Evolutionary conservation across 345 rosid genomes (phyloP).

Genomic region (Gossypium anomalum): DNA sequence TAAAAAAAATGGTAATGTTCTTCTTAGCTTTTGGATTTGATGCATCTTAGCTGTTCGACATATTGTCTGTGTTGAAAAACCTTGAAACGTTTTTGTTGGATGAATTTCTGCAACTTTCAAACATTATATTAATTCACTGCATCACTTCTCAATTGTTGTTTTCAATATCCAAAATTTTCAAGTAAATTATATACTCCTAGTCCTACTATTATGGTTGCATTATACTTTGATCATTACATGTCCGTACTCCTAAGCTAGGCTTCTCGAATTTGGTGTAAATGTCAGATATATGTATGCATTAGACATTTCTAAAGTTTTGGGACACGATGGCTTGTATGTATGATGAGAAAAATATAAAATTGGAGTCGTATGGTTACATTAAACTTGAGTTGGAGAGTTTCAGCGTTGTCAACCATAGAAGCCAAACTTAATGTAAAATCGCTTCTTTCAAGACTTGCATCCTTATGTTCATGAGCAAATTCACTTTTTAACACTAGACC

Average conservation of each 20-base stretch:
- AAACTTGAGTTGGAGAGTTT: neutral
- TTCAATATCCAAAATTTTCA: neutral
- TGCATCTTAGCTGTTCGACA: constrained; percentile 1
- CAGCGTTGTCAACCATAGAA: neutral
- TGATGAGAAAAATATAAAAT: neutral
- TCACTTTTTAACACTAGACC: too few species aligned
- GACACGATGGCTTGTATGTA: neutral
- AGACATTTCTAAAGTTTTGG: neutral
- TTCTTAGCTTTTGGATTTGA: neutral
- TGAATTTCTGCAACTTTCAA: neutral
- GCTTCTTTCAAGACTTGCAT: neutral
- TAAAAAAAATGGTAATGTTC: neutral
- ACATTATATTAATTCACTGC: neutral
- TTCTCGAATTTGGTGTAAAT: too few species aligned
- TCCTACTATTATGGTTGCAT: neutral
- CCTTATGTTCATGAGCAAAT: neutral
- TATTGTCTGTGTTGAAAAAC: neutral
- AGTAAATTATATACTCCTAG: neutral
- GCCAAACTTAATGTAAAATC: neutral
- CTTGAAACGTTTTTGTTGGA: neutral
- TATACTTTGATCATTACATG: neutral
- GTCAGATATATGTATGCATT: too few species aligned
- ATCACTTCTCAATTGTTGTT: neutral
- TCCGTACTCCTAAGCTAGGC: neutral
- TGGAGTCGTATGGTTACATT: neutral